Evolutionary conservation across 495 filamentous ascomycete genomes (phyloP).

Genomic region (Annulohypoxylon nitens): DNA sequence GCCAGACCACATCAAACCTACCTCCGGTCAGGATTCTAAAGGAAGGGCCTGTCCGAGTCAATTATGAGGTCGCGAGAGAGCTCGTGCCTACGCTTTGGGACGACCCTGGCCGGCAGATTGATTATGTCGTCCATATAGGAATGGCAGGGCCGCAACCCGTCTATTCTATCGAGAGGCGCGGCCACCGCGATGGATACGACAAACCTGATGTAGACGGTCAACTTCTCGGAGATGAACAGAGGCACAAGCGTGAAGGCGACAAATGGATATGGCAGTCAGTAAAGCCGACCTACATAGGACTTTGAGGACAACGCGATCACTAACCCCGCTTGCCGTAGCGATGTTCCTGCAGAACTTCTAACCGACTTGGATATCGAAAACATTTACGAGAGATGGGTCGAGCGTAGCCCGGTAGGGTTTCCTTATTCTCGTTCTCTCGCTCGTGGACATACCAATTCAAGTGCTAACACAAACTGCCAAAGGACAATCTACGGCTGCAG

Average conservation of each 20-base stretch:
- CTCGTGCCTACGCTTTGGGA: conserved; percentile 72
- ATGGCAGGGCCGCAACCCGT: conserved; percentile 77
- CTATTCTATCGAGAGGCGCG: conserved; percentile 78
- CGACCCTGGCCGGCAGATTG: conserved; percentile 60
- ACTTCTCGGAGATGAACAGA: conserved; percentile 65
- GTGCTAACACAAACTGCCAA: conserved; percentile 11
- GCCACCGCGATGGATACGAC: conserved; percentile 80
- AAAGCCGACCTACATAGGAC: not conserved
- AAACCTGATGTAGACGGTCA: conserved; percentile 76
- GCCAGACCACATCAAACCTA: conserved; percentile 43
- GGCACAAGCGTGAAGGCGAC: conserved; percentile 52
- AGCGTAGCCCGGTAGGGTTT: conserved; percentile 54
- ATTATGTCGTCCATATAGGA: conserved; percentile 82
- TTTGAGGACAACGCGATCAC: not conserved
- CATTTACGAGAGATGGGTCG: conserved; percentile 68
- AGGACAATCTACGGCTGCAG: conserved; percentile 67
- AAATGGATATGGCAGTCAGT: conserved; percentile 62
- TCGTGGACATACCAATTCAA: conserved; percentile 5
- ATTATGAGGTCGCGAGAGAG: conserved; percentile 73
- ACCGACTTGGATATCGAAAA: conserved; percentile 67
- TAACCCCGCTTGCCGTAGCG: conserved; percentile 16
- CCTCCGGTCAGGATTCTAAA: conserved; percentile 73
- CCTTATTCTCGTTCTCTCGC: conserved; percentile 1
- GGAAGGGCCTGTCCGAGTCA: conserved; percentile 74
- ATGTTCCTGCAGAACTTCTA: conserved; percentile 50